Base-by-base conservation (phyloP, 441 rosid species). In the Cnidoscolus chayamansa region DNA sequence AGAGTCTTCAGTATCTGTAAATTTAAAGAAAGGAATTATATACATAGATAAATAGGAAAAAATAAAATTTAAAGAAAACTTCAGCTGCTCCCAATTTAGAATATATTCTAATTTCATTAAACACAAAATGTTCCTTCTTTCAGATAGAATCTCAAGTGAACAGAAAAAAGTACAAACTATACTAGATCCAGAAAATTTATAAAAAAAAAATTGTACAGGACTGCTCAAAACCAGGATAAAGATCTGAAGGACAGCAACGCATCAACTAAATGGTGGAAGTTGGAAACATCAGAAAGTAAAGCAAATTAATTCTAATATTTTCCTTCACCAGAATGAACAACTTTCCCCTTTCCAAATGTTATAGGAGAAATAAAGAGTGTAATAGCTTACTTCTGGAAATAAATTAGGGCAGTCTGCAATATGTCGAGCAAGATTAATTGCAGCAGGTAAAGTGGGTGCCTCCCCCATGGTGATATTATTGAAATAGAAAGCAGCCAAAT, bases 391-490 rank as follows among this genome's bases (percentile, higher is more conserved):
- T 82, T 93, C 95, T 20, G 97, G 97, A 81, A 93, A 93, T 85
- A 96, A 82, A 84, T 80, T 90, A 61, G 98, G 94, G 81, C 96
- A 92, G 62, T 96, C 98, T 17, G 87, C 86, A 82, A 96, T 83
- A 76, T 86, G 94, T 77, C 89, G 95, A 32, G 93, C 90, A 63
- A 96, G 96, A 80, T 83, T 86, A 64, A 86, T 74, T 60, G 96
- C 83, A 79, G 96, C 84, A 7, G 97, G 90, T 72, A 86, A 81
- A 75, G 85, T 71, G 55, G 98, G 86, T 49, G 93, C 87, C 83
- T 96, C 98, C 45, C 98, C 98, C 91, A 93, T 83, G 19, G 92
- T 91, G 73, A 96, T 90, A 86, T 93, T 90, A 83, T 90, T 92
- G 81, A 96, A 93, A 83, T 93, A 93, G 75, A 81, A 93, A 76